Evolutionary conservation across 805 yeast species (phyloP).

Genomic region (Starmerella potacharoeniae): DNA sequence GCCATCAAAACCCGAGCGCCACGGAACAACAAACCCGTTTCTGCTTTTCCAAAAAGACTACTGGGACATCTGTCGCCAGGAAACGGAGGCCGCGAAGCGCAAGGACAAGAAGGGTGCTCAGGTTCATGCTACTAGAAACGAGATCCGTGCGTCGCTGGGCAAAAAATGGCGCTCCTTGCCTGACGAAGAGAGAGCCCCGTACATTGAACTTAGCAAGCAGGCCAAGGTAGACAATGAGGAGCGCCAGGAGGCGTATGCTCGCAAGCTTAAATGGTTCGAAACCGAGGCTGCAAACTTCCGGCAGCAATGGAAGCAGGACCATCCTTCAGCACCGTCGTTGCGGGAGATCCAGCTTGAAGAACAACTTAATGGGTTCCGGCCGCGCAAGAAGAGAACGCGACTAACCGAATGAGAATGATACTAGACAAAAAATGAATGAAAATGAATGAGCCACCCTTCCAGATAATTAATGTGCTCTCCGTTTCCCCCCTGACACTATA

Average conservation of each 20-base stretch:
- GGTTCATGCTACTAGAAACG: constrained; percentile 31
- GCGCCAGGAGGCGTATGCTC: constrained; percentile 27
- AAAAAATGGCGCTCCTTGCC: constrained; percentile 34
- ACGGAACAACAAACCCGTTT: constrained; percentile 33
- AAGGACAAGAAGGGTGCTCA: constrained; percentile 22
- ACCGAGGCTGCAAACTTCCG: constrained; percentile 31
- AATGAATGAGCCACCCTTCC: too few relatives aligned
- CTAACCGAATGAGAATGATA: constrained; percentile 10
- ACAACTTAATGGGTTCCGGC: constrained; percentile 11
- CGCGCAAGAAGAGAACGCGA: constrained; percentile 13
- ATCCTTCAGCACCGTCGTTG: constrained; percentile 22
- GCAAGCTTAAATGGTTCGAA: constrained; percentile 28
- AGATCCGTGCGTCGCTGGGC: constrained; percentile 33
- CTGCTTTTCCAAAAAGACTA: constrained; percentile 33
- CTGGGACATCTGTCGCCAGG: constrained; percentile 33
- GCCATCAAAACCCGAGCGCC: constrained; percentile 31
- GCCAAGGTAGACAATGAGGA: constrained; percentile 29
- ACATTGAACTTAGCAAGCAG: constrained; percentile 28
- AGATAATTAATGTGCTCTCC: too few relatives aligned
- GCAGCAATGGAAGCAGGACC: constrained; percentile 31
- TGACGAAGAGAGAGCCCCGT: constrained; percentile 30
- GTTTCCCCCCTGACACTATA: too few relatives aligned
- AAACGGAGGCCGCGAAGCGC: constrained; percentile 29
- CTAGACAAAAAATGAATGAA: too few relatives aligned
- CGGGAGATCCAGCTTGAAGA: constrained; percentile 21